Evolutionary conservation across 345 rosid species (phyloP).

Genomic region (Euphorbia peplus): DNA sequence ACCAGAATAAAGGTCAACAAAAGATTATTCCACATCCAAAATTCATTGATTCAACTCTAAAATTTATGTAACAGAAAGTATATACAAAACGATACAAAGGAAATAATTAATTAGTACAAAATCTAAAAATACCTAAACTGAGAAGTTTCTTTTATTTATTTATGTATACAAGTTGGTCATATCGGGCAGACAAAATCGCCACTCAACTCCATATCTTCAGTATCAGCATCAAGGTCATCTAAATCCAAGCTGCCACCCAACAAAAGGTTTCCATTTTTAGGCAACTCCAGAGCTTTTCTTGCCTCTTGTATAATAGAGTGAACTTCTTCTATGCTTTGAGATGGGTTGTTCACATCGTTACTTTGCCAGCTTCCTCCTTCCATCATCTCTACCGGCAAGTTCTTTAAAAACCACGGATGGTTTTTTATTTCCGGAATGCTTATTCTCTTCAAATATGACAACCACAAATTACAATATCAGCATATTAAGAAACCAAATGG

Average conservation of each 20-base stretch:
- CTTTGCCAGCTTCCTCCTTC: slow-evolving; percentile 52
- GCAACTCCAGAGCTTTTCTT: slow-evolving; percentile 36
- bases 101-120: neutral
- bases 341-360: slow-evolving; percentile 51
- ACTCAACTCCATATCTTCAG: slow-evolving; percentile 45
- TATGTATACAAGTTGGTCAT: slow-evolving; percentile 21
- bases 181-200: slow-evolving; percentile 55
- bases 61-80: neutral
- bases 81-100: slow-evolving; percentile 2
- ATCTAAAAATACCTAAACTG: neutral
- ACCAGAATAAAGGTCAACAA: no score
- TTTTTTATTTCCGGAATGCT: slow-evolving; percentile 72
- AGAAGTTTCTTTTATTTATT: neutral
- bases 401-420: slow-evolving; percentile 70
- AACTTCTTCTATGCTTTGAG: slow-evolving; percentile 66
- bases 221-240: slow-evolving; percentile 68
- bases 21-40: no score
- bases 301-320: slow-evolving; percentile 70
- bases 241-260: slow-evolving; percentile 59
- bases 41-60: no score
- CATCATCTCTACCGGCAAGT: slow-evolving; percentile 53
- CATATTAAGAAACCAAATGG: no score
- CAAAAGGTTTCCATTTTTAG: slow-evolving; percentile 35
- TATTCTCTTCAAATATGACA: slow-evolving; percentile 50
- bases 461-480: neutral